These are phyloP conservation scores for Blepharisma stoltei DNA, from an alignment of 73 alveolate genomes.

Conservation along the genomic window DNA sequence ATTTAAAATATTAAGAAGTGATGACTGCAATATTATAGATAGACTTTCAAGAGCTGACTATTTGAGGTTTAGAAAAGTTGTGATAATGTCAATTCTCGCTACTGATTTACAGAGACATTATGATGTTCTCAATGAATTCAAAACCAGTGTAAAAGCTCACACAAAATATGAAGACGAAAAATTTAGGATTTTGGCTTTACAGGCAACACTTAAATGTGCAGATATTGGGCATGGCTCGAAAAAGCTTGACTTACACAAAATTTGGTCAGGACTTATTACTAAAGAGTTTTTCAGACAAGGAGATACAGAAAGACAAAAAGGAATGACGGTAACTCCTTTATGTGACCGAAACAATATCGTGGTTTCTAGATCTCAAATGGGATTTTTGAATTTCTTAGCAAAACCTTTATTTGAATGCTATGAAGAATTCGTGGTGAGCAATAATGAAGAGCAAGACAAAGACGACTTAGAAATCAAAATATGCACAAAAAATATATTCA, in stretches of 20 bases:
- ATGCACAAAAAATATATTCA: background rate
- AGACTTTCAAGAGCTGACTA: constrained; percentile 50
- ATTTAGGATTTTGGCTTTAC: background rate
- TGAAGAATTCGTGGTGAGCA: background rate
- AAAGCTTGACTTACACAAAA: constrained; percentile 35
- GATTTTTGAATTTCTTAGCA: constrained; percentile 32
- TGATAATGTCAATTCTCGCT: constrained; percentile 44
- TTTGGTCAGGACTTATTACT: constrained; percentile 46
- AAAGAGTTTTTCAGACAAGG: constrained; percentile 51
- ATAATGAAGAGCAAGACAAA: background rate
- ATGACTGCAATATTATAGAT: constrained; percentile 16
- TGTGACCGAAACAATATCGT: constrained; percentile 40
- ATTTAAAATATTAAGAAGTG: constrained; percentile 35
- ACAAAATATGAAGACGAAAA: constrained; percentile 1
- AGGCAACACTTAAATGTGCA: constrained; percentile 20
- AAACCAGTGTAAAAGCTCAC: background rate
- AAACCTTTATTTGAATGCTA: constrained; percentile 32
- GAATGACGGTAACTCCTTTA: constrained; percentile 38
- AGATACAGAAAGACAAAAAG: constrained; percentile 34
- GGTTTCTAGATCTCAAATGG: constrained; percentile 39
- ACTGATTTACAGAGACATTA: constrained; percentile 57
- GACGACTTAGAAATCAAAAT: background rate
- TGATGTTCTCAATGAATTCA: constrained; percentile 33
- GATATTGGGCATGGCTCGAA: constrained; percentile 50
- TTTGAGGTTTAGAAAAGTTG: constrained; percentile 46